These are phyloP conservation scores for Arthrobotrys iridis DNA, from an alignment of 2,329 filamentous ascomycete species.

Conservation along the genomic window DNA sequence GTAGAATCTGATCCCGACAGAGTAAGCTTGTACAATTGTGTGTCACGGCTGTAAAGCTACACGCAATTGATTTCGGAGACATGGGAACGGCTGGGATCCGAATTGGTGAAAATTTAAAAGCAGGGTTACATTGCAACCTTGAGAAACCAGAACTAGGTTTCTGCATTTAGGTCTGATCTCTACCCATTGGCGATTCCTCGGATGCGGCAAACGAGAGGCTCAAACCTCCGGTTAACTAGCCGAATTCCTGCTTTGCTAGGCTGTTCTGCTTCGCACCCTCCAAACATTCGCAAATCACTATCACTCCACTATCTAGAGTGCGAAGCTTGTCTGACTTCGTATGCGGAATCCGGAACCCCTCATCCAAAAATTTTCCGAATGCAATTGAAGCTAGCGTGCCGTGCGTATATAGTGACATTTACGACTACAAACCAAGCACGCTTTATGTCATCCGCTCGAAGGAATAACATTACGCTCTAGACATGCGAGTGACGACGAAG, in stretches of 20 bases:
- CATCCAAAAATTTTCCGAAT: neutral
- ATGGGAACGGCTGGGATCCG: neutral
- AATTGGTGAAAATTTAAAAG: constrained; percentile 13
- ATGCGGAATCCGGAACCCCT: neutral
- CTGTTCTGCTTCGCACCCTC: neutral
- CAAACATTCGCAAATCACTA: constrained; percentile 33
- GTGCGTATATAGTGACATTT: no score
- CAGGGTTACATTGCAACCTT: constrained; percentile 44
- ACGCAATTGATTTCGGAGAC: neutral
- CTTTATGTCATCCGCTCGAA: no score
- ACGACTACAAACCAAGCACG: no score
- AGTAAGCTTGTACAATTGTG: neutral
- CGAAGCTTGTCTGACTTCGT: constrained; percentile 6
- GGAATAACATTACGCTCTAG: no score
- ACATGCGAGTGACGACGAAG: no score
- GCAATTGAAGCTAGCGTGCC: neutral
- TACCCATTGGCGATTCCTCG: constrained; percentile 8
- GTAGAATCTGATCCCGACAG: neutral
- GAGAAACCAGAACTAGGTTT: constrained; percentile 23
- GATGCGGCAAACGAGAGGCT: constrained; percentile 30
- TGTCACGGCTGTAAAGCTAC: neutral
- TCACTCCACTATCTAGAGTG: constrained; percentile 22
- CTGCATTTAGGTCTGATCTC: constrained; percentile 34
- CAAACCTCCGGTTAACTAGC: constrained; percentile 24
- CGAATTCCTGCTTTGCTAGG: constrained; percentile 16